Evolutionary conservation across 2,329 filamentous ascomycete genomes (phyloP), one percentile per base, ranked within the genome.

Genomic region (Alternaria panax): DNA sequence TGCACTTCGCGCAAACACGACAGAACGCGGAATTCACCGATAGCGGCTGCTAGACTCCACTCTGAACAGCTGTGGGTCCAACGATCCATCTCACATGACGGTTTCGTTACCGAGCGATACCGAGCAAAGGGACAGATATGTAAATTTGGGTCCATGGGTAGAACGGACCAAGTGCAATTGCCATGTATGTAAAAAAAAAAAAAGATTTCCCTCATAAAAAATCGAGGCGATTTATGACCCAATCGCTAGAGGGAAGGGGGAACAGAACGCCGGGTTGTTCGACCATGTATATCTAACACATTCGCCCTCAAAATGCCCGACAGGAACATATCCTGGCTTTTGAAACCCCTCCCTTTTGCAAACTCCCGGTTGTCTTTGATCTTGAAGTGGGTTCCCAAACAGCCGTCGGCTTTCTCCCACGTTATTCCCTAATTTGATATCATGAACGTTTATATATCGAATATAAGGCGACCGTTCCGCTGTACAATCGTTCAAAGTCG

Each of bases 21-120:
- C n/a, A n/a, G 51, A 25, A 50, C 18, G 36, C 66, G 66, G 68
- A 60, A 61, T 25, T 48, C 55, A 52, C 68, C 67, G 67, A 68
- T 32, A 53, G 30, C 48, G n/a, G n/a, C n/a, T n/a, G 36, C 36
- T 34, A 51, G 45, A 46, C 58, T 65, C 54, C 55, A 56, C 47
- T 47, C 12, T 47, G 7, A n/a, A n/a, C 8, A 11, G 2, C 20
- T 58, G 57, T 63, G 55, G 63, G 52, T 51, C 56, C 57, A 4
- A 24, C 20, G 25, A 27, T 27, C 8, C 25, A n/a, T n/a, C n/a
- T n/a, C n/a, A n/a, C n/a, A n/a, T n/a, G n/a, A n/a, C n/a, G n/a
- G n/a, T n/a, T n/a, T n/a, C n/a, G n/a, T n/a, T n/a, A n/a, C n/a
- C n/a, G n/a, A n/a, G n/a, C n/a, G n/a, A n/a, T n/a, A n/a, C n/a